Base-by-base conservation (phyloP, 1,284 basidiomycete species). In the Ustilago shanxiensis region DNA sequence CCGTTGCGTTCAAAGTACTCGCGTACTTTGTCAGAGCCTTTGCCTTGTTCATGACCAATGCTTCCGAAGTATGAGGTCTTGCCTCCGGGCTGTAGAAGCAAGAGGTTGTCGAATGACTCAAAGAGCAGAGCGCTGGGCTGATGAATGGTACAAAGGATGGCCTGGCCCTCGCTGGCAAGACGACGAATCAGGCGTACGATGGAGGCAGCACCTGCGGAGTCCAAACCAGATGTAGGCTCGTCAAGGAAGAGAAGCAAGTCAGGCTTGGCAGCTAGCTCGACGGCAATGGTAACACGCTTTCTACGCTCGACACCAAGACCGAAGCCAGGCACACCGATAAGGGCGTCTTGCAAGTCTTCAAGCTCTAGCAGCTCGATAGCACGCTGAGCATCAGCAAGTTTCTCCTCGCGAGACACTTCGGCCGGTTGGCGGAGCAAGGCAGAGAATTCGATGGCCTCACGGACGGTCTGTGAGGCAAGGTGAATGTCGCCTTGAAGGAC, bases 401-500 rank as follows among this genome's bases (percentile, higher is more conserved):
- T 82, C 55, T 81, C 63, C 22, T 66, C 72, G 5, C 66, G 63
- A 1, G 82, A 51, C 7, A 78, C 65, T 24, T 81, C 72, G 3
- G 58, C 57, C 2, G 82, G 79, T 57, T 82, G 80, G 13, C 82
- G 80, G 6, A 83, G 75, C 16, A 80, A 54, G 14, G 82, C 82
- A 14, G 74, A 72, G 65, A 83, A 81, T 50, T 79, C 69, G 29
- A 83, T 66, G 1, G 82, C 82, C 50, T 83, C 82, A 7, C 79
- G 71, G 2, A 83, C 82, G 6, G 82, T 83, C 39, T 76, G 70
- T 0, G 79, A 76, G 13, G 67, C 70, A 13, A 79, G 60, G 51
- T 83, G 82, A 22, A 83, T 57, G 54, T 83, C 82, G 89, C 92
- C 91, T 86, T 95, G 93, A 80, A 94, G 92, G 29, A 92, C 93